These are phyloP conservation scores for Candida multigemmis DNA, from an alignment of 805 yeast species.

Conservation along the genomic window DNA sequence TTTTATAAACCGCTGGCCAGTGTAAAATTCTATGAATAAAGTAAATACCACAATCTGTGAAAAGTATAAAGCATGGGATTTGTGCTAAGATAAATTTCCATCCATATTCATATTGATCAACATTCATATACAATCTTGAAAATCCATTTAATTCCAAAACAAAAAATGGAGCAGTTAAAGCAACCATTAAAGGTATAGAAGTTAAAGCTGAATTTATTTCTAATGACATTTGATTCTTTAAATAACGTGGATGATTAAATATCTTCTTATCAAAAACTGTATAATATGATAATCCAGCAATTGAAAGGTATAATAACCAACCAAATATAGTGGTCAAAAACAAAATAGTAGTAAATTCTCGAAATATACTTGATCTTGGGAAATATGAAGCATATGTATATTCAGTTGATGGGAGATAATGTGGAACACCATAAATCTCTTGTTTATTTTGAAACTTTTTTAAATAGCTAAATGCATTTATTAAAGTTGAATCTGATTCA, in stretches of 20 bases:
- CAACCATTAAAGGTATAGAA: constrained; percentile 86
- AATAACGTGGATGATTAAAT: constrained; percentile 91
- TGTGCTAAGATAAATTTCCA: constrained; percentile 58
- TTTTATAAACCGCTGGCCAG: constrained; percentile 83
- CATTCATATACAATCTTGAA: constrained; percentile 65
- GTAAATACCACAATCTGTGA: constrained; percentile 91
- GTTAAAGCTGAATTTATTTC: constrained; percentile 73
- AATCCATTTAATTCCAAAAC: constrained; percentile 74
- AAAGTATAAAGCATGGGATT: constrained; percentile 72
- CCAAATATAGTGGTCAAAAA: constrained; percentile 75
- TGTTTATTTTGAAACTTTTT: constrained; percentile 16
- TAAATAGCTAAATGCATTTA: constrained; percentile 4
- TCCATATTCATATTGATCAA: constrained; percentile 58
- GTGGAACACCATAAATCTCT: constrained; percentile 57
- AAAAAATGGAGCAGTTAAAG: constrained; percentile 86
- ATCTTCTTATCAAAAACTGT: constrained; percentile 81
- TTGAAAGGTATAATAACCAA: constrained; percentile 66
- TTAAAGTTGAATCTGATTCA: too few relatives aligned
- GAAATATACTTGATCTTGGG: constrained; percentile 59
- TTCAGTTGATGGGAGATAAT: constrained; percentile 43
- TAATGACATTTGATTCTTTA: constrained; percentile 84
- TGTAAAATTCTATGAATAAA: constrained; percentile 88
- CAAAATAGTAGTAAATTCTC: constrained; percentile 65
- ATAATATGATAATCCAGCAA: constrained; percentile 69
- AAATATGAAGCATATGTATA: constrained; percentile 61